Conservation (phyloP, 352 stramenopile genomes). For the Globisporangium uncinulatum region DNA sequence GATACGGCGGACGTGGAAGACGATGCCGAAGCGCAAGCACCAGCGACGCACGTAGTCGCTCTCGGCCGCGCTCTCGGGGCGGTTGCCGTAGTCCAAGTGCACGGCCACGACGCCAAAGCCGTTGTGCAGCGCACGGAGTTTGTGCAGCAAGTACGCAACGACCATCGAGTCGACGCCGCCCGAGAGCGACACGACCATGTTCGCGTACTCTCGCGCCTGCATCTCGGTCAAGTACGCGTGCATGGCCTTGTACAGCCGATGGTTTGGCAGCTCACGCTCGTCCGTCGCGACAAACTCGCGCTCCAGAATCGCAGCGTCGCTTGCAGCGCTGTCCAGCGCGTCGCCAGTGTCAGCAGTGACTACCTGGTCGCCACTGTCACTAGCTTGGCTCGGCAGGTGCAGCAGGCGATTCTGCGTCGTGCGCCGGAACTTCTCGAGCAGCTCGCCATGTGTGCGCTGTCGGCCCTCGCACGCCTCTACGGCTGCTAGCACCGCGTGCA, state of each 20-base stretch:
- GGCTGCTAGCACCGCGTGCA: slow-evolving; percentile 43
- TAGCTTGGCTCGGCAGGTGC: slow-evolving; percentile 21
- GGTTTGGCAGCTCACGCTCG: slow-evolving; percentile 60
- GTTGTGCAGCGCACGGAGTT: slow-evolving; percentile 61
- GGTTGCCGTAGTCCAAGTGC: slow-evolving; percentile 98
- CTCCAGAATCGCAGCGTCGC: slow-evolving; percentile 58
- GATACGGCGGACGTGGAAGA: slow-evolving; percentile 85
- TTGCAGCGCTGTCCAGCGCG: slow-evolving; percentile 14
- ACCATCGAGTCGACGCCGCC: slow-evolving; percentile 98
- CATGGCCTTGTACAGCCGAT: slow-evolving; percentile 64
- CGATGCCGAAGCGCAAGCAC: slow-evolving; percentile 73
- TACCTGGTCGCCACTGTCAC: not conserved
- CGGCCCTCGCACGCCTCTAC: slow-evolving; percentile 40
- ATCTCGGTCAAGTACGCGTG: slow-evolving; percentile 59
- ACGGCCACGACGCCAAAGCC: slow-evolving; percentile 81
- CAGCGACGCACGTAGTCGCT: slow-evolving; percentile 91
- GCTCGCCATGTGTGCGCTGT: slow-evolving; percentile 47
- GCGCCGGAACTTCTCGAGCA: slow-evolving; percentile 79
- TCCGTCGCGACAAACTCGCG: slow-evolving; percentile 53
- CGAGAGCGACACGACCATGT: slow-evolving; percentile 89
- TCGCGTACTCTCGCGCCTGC: slow-evolving; percentile 27
- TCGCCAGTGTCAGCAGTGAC: slow-evolving; percentile 5
- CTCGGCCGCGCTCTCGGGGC: slow-evolving; percentile 89
- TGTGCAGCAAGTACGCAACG: slow-evolving; percentile 89
- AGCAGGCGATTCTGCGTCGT: slow-evolving; percentile 73